Evolutionary conservation across 805 yeast genomes (phyloP), one percentile per base, ranked within the genome.

Genomic region (Zygosaccharomyces lentus): DNA sequence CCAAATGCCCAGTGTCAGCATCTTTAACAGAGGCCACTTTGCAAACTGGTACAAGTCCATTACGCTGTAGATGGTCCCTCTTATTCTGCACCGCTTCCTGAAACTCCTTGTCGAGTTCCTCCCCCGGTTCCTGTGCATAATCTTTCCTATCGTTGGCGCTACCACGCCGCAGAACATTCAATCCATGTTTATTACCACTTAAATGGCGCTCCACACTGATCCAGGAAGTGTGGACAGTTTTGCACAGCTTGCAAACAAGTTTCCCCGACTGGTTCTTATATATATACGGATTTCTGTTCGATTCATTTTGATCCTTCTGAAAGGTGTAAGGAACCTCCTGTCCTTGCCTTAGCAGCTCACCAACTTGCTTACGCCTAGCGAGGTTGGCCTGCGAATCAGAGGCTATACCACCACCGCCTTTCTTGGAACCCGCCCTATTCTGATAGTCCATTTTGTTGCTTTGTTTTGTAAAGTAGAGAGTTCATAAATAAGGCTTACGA

Each of bases 321-420:
- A 70, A 66, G 13, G 71, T 58, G 51, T 55, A 59, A 13, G 64
- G 64, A 6, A 68, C 56, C 31, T 71, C 68, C 35, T 67, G 69
- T 34, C 69, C 60, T 39, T 66, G 64, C 36, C 71, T 64, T n/a
- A 58, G 66, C 37, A 89, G 73, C 53, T 84, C 79, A 34, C 81
- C 75, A 7, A 88, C 76, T 31, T 95, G 74, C 47, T 80, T 80
- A 46, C 82, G 71, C 38, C 90, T 72, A 37, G 83, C 83, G 4
- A 80, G 77, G 56, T 86, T 85, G 6, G 82, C 72, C 52, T 84
- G 89, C 16, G 80, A 77, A 36, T 72, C 69, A 4, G 86, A 85
- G 0, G 96, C 96, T 15, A 89, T 72, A 6, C 96, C 96, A 54
- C 96, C 97, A 24, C 84, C 79, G 29, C 96, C 96, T 62, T 87